These are phyloP conservation scores for Sporothrix variecibatus DNA, from an alignment of 2,329 filamentous ascomycete genomes.

Conservation along the genomic window DNA sequence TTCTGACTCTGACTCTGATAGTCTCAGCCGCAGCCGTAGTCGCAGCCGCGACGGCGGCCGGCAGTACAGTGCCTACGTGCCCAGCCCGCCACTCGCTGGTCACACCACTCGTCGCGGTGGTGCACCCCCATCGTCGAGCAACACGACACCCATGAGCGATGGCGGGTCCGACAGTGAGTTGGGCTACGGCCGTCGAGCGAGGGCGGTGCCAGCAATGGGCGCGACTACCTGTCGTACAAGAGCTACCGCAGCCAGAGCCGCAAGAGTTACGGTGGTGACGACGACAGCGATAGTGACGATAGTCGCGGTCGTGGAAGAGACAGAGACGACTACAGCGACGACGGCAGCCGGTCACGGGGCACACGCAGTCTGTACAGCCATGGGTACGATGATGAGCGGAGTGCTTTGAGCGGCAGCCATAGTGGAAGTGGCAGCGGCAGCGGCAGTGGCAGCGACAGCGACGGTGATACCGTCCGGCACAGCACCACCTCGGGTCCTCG, in stretches of 20 bases:
- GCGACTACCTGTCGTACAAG: slow-evolving; percentile 15
- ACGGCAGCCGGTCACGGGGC: slow-evolving; percentile 1
- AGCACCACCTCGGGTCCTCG: background rate
- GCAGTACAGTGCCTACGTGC: background rate
- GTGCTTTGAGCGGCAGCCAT: background rate
- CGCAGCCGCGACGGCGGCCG: background rate
- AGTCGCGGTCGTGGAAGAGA: too few species aligned
- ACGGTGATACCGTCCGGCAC: slow-evolving; percentile 1
- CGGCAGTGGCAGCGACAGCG: background rate
- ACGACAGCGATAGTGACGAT: background rate
- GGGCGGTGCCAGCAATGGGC: background rate
- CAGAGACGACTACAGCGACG: slow-evolving; percentile 1
- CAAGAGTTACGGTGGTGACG: background rate
- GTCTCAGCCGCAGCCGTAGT: background rate
- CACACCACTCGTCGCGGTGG: background rate
- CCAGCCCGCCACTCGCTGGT: background rate
- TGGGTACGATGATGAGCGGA: background rate
- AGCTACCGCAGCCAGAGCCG: background rate
- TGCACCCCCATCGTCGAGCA: slow-evolving; percentile 18
- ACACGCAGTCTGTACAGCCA: background rate
- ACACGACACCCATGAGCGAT: slow-evolving; percentile 22
- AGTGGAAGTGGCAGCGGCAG: background rate
- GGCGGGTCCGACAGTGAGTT: slow-evolving; percentile 19
- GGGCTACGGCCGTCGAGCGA: background rate
- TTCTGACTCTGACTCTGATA: too few species aligned